Conservation (phyloP, 176 grass and related monocot genomes). For the Hyparrhenia diplandra region DNA sequence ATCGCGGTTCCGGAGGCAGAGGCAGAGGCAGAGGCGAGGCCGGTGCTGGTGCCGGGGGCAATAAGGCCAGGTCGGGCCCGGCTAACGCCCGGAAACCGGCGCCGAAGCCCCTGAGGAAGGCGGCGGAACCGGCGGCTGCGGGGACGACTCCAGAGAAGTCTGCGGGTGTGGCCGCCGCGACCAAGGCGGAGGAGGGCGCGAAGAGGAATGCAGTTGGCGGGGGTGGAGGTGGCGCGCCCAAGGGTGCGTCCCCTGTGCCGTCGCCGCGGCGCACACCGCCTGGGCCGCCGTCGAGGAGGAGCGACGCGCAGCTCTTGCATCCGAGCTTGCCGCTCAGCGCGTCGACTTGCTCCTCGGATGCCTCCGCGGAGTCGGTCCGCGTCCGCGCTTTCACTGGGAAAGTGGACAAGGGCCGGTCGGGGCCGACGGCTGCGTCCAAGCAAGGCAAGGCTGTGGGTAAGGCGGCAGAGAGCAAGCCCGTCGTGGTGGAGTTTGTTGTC, state of each 20-base stretch:
- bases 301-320: constrained; percentile 34
- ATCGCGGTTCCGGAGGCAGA: constrained; percentile 40
- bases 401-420: constrained; percentile 28
- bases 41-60: constrained; percentile 79
- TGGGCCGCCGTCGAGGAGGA: constrained; percentile 43
- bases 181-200: constrained; percentile 19
- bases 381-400: constrained; percentile 48
- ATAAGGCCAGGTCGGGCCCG: constrained; percentile 47
- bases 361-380: constrained; percentile 51
- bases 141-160: constrained; percentile 21
- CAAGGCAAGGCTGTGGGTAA: constrained; percentile 44
- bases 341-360: constrained; percentile 82
- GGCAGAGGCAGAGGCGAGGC: constrained; percentile 59
- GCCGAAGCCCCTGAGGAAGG: constrained; percentile 53
- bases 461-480: constrained; percentile 10
- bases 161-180: background rate
- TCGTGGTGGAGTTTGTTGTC: background rate
- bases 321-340: constrained; percentile 52
- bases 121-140: background rate
- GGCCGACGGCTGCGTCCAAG: constrained; percentile 25
- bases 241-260: constrained; percentile 12
- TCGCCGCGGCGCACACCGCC: background rate
- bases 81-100: constrained; percentile 47
- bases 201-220: constrained; percentile 16
- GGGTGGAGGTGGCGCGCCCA: constrained; percentile 8